Evolutionary conservation across 164 flowering plant genomes (phyloP).

Genomic region (Magnolia sinica): DNA sequence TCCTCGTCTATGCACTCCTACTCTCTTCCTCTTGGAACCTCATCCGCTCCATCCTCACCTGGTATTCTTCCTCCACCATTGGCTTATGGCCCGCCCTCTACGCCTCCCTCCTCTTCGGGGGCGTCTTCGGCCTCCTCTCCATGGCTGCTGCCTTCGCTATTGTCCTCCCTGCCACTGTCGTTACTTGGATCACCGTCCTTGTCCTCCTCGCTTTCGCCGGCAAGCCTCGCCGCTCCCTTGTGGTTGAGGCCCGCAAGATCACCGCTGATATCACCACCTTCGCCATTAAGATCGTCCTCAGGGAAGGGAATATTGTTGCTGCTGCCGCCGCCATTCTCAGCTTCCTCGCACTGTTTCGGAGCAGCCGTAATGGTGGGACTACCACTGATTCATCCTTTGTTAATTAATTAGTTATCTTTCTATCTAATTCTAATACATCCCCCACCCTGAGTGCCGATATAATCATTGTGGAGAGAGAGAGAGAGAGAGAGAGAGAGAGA

Average conservation of each 20-base stretch:
- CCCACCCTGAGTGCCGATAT: too few relatives aligned
- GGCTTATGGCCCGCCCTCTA: constrained; percentile 29
- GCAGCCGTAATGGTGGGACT: neutral
- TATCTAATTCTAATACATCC: neutral
- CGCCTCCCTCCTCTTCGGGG: constrained; percentile 18
- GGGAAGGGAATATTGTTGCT: constrained; percentile 37
- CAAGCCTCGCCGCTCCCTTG: constrained; percentile 54
- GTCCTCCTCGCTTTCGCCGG: constrained; percentile 70
- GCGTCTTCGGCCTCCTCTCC: constrained; percentile 24
- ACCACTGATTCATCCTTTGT: neutral
- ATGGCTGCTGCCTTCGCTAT: constrained; percentile 33
- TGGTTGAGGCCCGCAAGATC: constrained; percentile 52
- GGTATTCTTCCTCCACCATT: constrained; percentile 10
- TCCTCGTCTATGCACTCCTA: constrained; percentile 18
- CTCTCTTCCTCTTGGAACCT: constrained; percentile 23
- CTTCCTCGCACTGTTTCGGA: constrained; percentile 23
- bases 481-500: too few relatives aligned
- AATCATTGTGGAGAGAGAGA: too few relatives aligned
- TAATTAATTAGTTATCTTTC: too few relatives aligned
- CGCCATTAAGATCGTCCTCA: constrained; percentile 36
- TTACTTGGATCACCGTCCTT: constrained; percentile 73
- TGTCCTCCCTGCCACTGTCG: constrained; percentile 57
- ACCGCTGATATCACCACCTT: constrained; percentile 51
- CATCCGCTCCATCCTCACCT: constrained; percentile 23
- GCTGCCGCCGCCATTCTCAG: constrained; percentile 41